phyloP scores from a whole-genome alignment of 2,329 filamentous ascomycete species.

The Diaporthe aspalathi region DNA sequence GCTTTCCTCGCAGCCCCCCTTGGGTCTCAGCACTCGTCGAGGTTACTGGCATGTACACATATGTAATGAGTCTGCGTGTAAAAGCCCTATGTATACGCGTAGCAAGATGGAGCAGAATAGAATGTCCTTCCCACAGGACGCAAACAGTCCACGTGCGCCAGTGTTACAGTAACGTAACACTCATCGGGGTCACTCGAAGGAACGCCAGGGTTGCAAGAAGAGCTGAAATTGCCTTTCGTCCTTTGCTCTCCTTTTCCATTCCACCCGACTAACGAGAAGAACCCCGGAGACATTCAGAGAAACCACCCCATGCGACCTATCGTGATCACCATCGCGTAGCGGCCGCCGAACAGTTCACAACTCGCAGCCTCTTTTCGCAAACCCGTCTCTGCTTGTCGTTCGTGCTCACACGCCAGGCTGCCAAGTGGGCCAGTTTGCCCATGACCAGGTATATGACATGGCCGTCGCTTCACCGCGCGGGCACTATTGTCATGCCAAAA shows the following conservation, averaged over 20 bases:
- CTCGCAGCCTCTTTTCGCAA: slow-evolving; percentile 1
- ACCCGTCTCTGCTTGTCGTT: background rate
- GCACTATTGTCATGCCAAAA: background rate
- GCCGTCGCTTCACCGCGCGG: slow-evolving; percentile 13
- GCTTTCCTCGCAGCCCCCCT: background rate
- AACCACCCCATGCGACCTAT: background rate
- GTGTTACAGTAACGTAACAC: no score
- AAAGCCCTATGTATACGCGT: background rate
- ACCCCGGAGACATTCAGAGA: background rate
- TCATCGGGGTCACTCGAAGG: background rate
- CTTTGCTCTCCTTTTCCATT: background rate
- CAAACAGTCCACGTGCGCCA: background rate
- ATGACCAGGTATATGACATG: background rate
- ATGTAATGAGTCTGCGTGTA: no score
- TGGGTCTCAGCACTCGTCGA: background rate
- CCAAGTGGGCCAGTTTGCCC: background rate
- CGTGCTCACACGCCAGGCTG: background rate
- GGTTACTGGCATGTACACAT: no score
- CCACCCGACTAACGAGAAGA: background rate
- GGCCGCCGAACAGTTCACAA: background rate
- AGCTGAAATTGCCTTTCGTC: slow-evolving; percentile 6
- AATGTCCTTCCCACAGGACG: background rate
- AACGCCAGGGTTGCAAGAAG: background rate
- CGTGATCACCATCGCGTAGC: background rate
- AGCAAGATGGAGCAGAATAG: background rate